phyloP scores from a whole-genome alignment of 139 green algal species.

The Volvox reticuliferus region DNA sequence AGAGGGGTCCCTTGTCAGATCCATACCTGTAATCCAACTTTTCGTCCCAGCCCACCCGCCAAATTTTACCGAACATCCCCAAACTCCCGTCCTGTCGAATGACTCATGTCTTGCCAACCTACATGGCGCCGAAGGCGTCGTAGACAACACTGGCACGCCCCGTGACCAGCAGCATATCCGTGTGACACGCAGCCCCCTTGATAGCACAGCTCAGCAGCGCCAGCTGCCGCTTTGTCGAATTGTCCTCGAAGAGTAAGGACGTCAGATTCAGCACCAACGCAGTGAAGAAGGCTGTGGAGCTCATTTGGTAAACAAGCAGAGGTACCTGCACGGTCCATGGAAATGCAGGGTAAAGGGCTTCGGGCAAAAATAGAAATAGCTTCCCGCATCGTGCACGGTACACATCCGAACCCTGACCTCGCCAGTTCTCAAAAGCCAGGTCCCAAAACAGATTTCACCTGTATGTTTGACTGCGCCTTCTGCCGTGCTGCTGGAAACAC shows the following conservation, averaged over 20 bases:
- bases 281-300: conserved; percentile 65
- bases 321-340: conserved; percentile 29
- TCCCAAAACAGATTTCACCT: too few relatives aligned
- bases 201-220: conserved; percentile 67
- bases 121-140: conserved; percentile 31
- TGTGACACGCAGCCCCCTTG: conserved; percentile 64
- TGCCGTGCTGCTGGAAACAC: too few relatives aligned
- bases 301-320: conserved; percentile 50
- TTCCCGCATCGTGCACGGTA: too few relatives aligned
- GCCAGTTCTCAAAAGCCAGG: too few relatives aligned
- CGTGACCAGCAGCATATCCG: conserved; percentile 64
- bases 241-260: conserved; percentile 64
- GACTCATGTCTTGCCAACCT: not conserved
- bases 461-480: too few relatives aligned
- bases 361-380: too few relatives aligned
- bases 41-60: not conserved
- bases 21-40: too few relatives aligned
- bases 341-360: too few relatives aligned
- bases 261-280: conserved; percentile 69
- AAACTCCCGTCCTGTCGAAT: not conserved
- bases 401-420: too few relatives aligned
- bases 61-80: not conserved
- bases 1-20: too few relatives aligned
- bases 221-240: conserved; percentile 60
- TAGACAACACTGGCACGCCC: conserved; percentile 33